Evolutionary conservation across 1,139 yeast genomes (phyloP).

Genomic region (Pichia sorboxylosa): DNA sequence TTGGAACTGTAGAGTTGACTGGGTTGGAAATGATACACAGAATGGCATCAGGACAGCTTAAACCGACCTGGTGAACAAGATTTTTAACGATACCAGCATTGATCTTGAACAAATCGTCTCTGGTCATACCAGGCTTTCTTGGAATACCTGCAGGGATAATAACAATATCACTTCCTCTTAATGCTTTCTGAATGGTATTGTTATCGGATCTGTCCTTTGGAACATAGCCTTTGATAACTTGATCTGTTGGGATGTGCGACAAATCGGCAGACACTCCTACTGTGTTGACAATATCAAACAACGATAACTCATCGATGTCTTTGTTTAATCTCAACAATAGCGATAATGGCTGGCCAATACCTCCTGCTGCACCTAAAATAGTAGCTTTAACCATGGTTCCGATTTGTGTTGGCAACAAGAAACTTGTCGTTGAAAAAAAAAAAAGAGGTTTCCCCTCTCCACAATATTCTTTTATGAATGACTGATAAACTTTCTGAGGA

Average conservation of each 20-base stretch:
- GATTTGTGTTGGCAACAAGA: no score
- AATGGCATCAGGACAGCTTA: conserved; percentile 48
- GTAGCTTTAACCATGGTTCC: conserved; percentile 42
- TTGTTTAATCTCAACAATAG: conserved; percentile 49
- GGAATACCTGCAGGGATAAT: conserved; percentile 66
- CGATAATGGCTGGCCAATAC: conserved; percentile 70
- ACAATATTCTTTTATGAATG: no score
- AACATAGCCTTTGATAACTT: conserved; percentile 43
- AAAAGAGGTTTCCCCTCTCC: no score
- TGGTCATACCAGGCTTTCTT: conserved; percentile 70
- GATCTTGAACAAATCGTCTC: conserved; percentile 65
- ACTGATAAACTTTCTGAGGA: no score
- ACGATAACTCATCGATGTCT: conserved; percentile 41
- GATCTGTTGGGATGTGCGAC: conserved; percentile 57
- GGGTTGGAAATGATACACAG: conserved; percentile 64
- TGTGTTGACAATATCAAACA: conserved; percentile 59
- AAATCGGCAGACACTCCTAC: conserved; percentile 66
- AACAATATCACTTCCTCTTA: conserved; percentile 46
- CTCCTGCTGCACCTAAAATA: conserved; percentile 73
- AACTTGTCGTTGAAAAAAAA: no score
- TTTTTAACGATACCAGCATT: conserved; percentile 59
- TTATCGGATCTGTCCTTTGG: conserved; percentile 39
- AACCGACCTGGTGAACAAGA: conserved; percentile 48
- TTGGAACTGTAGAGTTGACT: conserved; percentile 65
- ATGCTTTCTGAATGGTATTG: conserved; percentile 28